A percentile compares a stretch with the other conserved stretches of the same genome.
Evolutionary conservation across 2,329 filamentous ascomycete species (phyloP).

Genomic region (Diplodia sapinea): DNA sequence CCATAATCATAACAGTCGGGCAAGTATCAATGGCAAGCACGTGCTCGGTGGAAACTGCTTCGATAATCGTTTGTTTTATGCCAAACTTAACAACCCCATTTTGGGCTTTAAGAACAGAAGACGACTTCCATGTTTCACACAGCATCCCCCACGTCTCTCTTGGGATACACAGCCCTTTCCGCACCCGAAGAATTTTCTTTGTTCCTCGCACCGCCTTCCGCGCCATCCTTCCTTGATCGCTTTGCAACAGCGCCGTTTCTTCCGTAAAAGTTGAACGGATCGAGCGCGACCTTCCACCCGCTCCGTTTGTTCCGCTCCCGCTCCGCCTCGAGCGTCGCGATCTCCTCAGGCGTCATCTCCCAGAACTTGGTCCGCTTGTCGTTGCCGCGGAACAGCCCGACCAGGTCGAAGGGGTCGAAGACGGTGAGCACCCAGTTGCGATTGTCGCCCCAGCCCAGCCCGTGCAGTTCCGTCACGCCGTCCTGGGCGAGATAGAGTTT

Average conservation of each 20-base stretch:
- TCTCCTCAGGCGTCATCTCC: constrained; percentile 45
- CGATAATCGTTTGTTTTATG: too few species aligned
- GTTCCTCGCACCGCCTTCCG: constrained; percentile 31
- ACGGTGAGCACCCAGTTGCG: constrained; percentile 52
- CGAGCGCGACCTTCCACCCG: constrained; percentile 35
- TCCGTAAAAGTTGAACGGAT: constrained; percentile 44
- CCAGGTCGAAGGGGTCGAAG: constrained; percentile 47
- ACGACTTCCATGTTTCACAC: neutral
- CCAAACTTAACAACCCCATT: too few species aligned
- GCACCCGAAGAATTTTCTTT: neutral
- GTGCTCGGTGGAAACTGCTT: too few species aligned
- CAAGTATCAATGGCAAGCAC: too few species aligned
- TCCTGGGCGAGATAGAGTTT: constrained; percentile 59
- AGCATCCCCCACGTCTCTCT: neutral
- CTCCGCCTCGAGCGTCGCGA: constrained; percentile 39
- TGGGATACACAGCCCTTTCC: neutral
- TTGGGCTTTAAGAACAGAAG: too few species aligned
- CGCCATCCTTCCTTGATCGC: neutral
- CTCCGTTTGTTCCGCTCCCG: constrained; percentile 40
- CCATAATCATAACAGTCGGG: too few species aligned
- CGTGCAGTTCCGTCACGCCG: constrained; percentile 48
- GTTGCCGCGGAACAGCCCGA: constrained; percentile 41
- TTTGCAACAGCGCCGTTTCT: constrained; percentile 39
- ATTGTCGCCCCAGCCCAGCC: constrained; percentile 57
- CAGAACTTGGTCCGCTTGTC: constrained; percentile 47